A percentile compares a stretch with the other conserved stretches of the same genome.
Evolutionary conservation across 2,329 filamentous ascomycete species (phyloP).

Genomic region (Clarireedia paspali): DNA sequence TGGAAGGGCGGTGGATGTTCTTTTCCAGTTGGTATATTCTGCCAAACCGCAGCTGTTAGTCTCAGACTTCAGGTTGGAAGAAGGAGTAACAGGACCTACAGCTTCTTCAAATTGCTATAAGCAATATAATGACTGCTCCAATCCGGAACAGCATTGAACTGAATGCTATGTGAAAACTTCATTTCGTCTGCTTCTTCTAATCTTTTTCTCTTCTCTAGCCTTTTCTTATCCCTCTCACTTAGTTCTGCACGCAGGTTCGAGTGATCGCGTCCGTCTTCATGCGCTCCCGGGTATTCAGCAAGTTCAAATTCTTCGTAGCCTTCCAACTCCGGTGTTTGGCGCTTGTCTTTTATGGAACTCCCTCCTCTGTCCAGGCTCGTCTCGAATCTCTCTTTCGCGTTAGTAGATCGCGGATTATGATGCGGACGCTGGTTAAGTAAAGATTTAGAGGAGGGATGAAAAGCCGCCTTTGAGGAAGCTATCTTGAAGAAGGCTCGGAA

Average conservation of each 20-base stretch:
- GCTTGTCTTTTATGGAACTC: neutral
- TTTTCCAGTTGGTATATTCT: slow-evolving; percentile 97
- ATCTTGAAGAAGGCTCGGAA: slow-evolving; percentile 15
- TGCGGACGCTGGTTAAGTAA: neutral
- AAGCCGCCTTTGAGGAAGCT: slow-evolving; percentile 12
- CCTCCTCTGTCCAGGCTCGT: slow-evolving; percentile 16
- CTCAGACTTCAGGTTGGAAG: neutral
- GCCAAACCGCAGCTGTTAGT: neutral
- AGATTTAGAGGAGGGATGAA: slow-evolving; percentile 20
- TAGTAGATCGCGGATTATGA: neutral
- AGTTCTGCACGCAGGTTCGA: no score
- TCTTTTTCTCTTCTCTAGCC: slow-evolving; percentile 57
- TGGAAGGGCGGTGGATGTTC: slow-evolving; percentile 54
- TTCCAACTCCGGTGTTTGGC: slow-evolving; percentile 3
- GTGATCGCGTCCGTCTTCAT: neutral
- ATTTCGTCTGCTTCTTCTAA: slow-evolving; percentile 76
- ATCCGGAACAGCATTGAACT: slow-evolving; percentile 99
- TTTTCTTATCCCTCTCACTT: slow-evolving; percentile 33
- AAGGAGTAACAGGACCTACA: slow-evolving; percentile 48
- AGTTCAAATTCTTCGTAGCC: slow-evolving; percentile 27
- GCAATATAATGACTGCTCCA: slow-evolving; percentile 98
- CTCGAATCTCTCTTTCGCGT: slow-evolving; percentile 13
- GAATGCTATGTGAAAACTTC: slow-evolving; percentile 99
- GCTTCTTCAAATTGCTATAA: slow-evolving; percentile 97
- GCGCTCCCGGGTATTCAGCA: slow-evolving; percentile 19